Evolutionary conservation across 2,329 filamentous ascomycete species (phyloP).

Genomic region (Ampelomyces quisqualis): DNA sequence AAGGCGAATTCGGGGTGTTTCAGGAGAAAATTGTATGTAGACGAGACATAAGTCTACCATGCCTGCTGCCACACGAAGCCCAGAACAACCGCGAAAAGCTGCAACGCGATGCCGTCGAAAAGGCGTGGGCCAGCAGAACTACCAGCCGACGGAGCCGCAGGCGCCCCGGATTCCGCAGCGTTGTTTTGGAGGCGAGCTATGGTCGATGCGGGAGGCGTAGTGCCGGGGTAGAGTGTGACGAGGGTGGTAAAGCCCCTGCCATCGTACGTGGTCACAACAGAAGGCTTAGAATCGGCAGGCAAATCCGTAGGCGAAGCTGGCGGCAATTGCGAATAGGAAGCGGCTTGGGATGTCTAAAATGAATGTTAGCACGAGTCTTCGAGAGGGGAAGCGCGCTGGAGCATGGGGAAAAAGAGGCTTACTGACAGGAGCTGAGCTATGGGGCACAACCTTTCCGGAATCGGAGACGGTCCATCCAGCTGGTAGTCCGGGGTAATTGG

Average conservation of each 20-base stretch:
- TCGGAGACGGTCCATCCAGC: slow-evolving; percentile 78
- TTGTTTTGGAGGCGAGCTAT: slow-evolving; percentile 1
- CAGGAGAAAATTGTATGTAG: slow-evolving; percentile 2
- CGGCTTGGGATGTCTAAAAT: slow-evolving; percentile 53
- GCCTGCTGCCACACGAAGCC: slow-evolving; percentile 1
- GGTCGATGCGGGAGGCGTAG: slow-evolving; percentile 8
- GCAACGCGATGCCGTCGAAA: neutral
- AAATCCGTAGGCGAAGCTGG: slow-evolving; percentile 40
- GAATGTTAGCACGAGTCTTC: slow-evolving; percentile 17
- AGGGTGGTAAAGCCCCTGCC: slow-evolving; percentile 54
- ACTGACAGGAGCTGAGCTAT: slow-evolving; percentile 67
- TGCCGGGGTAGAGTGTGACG: slow-evolving; percentile 34
- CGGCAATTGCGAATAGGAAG: slow-evolving; percentile 55
- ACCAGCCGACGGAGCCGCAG: slow-evolving; percentile 9
- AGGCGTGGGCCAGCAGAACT: neutral
- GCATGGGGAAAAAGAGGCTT: slow-evolving; percentile 46
- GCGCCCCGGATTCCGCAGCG: slow-evolving; percentile 2
- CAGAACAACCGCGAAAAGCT: neutral
- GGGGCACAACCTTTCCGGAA: slow-evolving; percentile 75
- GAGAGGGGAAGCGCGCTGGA: slow-evolving; percentile 1
- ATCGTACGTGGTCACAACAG: slow-evolving; percentile 51
- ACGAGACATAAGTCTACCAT: slow-evolving; percentile 3
- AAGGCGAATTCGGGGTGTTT: slow-evolving; percentile 4
- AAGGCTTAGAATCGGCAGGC: slow-evolving; percentile 30
- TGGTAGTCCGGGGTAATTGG: slow-evolving; percentile 63